phyloP scores from a whole-genome alignment of 257 asterid genomes.

The Marsdenia floribunda region DNA sequence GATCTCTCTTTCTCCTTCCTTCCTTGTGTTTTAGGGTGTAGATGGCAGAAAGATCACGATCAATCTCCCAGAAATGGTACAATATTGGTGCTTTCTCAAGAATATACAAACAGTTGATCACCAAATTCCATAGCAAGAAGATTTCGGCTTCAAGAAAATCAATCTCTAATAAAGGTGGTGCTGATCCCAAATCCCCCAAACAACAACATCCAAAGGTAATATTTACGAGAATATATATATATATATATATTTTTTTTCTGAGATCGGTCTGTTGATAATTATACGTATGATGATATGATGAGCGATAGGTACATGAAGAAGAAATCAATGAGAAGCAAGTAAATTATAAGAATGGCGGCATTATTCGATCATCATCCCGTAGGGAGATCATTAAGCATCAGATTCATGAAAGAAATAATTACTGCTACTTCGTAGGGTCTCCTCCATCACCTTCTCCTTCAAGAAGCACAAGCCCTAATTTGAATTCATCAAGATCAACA shows the following conservation, averaged over 20 bases:
- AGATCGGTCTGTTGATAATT: too few relatives aligned
- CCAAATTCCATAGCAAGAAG: conserved; percentile 38
- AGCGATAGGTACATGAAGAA: too few relatives aligned
- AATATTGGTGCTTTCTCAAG: conserved; percentile 34
- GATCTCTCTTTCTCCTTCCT: not conserved
- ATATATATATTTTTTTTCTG: too few relatives aligned
- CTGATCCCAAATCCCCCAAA: conserved; percentile 26
- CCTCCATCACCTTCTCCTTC: conserved; percentile 14
- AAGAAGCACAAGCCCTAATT: conserved; percentile 27
- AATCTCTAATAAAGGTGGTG: conserved; percentile 21
- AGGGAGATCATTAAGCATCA: conserved; percentile 7
- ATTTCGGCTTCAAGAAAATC: conserved; percentile 21
- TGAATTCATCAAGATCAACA: too few relatives aligned
- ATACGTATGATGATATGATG: too few relatives aligned
- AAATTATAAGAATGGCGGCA: conserved; percentile 3
- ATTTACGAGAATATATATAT: too few relatives aligned
- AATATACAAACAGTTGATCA: conserved; percentile 50
- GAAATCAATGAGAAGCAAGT: conserved; percentile 7
- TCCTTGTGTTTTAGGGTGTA: not conserved
- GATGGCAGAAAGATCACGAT: conserved; percentile 52
- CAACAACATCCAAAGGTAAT: conserved; percentile 29
- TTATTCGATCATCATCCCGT: conserved; percentile 10
- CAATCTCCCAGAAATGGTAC: conserved; percentile 37
- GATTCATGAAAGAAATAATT: conserved; percentile 11
- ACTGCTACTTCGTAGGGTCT: conserved; percentile 16